phyloP scores from a whole-genome alignment of 2,329 filamentous ascomycete genomes.

The Colletotrichum godetiae region DNA sequence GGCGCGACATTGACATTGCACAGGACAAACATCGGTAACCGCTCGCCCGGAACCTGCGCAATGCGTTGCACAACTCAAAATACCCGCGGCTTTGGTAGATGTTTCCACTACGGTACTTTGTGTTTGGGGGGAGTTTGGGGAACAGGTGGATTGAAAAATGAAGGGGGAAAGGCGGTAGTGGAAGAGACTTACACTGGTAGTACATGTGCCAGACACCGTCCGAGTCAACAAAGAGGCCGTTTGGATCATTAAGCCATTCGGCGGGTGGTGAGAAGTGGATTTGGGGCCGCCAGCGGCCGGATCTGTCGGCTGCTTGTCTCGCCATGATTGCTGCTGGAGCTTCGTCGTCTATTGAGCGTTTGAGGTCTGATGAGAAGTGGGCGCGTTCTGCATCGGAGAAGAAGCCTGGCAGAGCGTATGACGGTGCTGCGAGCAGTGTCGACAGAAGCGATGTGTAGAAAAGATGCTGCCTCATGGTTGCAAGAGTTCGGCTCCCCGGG shows the following conservation, averaged over 20 bases:
- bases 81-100: neutral
- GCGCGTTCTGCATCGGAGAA: neutral
- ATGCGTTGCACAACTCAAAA: constrained; percentile 24
- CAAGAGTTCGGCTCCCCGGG: constrained; percentile 31
- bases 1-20: constrained; percentile 43
- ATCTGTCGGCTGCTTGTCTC: constrained; percentile 27
- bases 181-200: constrained; percentile 64
- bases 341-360: constrained; percentile 10
- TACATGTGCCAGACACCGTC: constrained; percentile 72
- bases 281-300: constrained; percentile 56
- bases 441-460: constrained; percentile 32
- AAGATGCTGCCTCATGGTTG: constrained; percentile 18
- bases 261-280: constrained; percentile 66
- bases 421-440: constrained; percentile 23
- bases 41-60: constrained; percentile 9
- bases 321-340: constrained; percentile 8
- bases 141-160: neutral
- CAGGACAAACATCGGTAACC: constrained; percentile 20
- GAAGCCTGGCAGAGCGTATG: constrained; percentile 15
- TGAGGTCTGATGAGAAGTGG: constrained; percentile 16
- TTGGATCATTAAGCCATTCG: constrained; percentile 71
- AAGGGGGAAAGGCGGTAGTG: neutral
- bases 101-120: neutral
- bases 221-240: constrained; percentile 70
- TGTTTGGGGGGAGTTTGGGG: too few species aligned